phyloP scores from a whole-genome alignment of 768 basidiomycete genomes.

The Omphalotus guepiniiformis region DNA sequence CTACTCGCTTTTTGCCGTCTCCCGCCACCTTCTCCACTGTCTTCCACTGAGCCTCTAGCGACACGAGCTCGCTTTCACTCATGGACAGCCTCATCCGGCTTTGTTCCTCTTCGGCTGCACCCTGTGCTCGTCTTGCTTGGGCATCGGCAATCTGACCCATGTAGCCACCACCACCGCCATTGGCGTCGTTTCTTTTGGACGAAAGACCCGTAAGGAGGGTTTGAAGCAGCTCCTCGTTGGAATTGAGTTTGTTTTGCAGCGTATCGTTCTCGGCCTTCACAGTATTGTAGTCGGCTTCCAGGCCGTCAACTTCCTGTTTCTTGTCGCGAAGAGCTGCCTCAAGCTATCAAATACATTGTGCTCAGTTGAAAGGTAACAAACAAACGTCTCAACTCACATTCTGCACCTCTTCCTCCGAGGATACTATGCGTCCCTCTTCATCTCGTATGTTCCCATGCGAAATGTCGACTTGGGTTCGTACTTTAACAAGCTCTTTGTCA shows the following conservation, averaged over 20 bases:
- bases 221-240: conserved; percentile 90
- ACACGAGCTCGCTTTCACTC: conserved; percentile 73
- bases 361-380: background rate
- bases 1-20: conserved; percentile 68
- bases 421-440: conserved; percentile 59
- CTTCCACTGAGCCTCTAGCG: conserved; percentile 75
- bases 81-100: conserved; percentile 69
- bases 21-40: conserved; percentile 81
- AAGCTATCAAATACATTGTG: background rate
- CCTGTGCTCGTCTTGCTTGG: conserved; percentile 67
- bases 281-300: conserved; percentile 50
- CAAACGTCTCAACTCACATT: conserved; percentile 42
- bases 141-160: conserved; percentile 94
- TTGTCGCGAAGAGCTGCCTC: conserved; percentile 45
- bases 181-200: conserved; percentile 41
- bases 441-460: conserved; percentile 71
- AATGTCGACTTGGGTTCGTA: conserved; percentile 83
- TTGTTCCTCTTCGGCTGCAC: conserved; percentile 82
- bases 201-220: conserved; percentile 90
- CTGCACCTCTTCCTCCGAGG: conserved; percentile 50
- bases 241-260: conserved; percentile 56
- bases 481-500: conserved; percentile 77
- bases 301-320: conserved; percentile 49
- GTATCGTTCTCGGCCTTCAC: conserved; percentile 68
- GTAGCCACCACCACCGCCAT: conserved; percentile 82